Evolutionary conservation across 2,329 filamentous ascomycete species (phyloP).

Genomic region (Trichoderma breve): DNA sequence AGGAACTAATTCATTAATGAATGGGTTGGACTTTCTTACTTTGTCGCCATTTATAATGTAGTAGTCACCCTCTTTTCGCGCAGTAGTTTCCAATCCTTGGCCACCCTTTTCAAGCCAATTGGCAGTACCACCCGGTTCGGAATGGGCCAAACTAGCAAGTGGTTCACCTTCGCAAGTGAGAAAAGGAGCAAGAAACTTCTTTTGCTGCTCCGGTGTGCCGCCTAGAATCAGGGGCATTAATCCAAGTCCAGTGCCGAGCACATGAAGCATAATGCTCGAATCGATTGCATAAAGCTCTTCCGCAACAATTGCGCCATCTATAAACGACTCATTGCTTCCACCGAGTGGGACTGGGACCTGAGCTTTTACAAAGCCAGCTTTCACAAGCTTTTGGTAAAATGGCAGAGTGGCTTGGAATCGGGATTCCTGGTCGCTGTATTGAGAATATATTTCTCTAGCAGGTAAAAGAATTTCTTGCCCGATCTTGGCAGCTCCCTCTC

Average conservation of each 20-base stretch:
- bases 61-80: not conserved
- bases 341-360: not conserved
- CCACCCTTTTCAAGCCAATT: conserved; percentile 11
- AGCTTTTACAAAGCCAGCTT: not conserved
- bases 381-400: not conserved
- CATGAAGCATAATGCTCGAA: conserved; percentile 6
- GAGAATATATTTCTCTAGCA: not conserved
- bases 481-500: not conserved
- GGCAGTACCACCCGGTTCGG: conserved; percentile 1
- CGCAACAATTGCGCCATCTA: conserved; percentile 1
- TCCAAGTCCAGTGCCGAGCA: not conserved
- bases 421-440: conserved; percentile 1
- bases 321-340: conserved; percentile 2
- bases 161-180: not conserved
- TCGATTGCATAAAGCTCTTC: conserved; percentile 3
- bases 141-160: not conserved
- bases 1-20: not conserved
- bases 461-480: not conserved
- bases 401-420: conserved; percentile 4
- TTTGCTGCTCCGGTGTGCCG: not conserved
- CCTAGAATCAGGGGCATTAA: not conserved
- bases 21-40: not conserved
- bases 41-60: not conserved
- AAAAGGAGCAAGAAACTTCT: not conserved
- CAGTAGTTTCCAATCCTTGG: conserved; percentile 1